phyloP scores from a whole-genome alignment of 768 basidiomycete species.

The Russula dissimulans region DNA sequence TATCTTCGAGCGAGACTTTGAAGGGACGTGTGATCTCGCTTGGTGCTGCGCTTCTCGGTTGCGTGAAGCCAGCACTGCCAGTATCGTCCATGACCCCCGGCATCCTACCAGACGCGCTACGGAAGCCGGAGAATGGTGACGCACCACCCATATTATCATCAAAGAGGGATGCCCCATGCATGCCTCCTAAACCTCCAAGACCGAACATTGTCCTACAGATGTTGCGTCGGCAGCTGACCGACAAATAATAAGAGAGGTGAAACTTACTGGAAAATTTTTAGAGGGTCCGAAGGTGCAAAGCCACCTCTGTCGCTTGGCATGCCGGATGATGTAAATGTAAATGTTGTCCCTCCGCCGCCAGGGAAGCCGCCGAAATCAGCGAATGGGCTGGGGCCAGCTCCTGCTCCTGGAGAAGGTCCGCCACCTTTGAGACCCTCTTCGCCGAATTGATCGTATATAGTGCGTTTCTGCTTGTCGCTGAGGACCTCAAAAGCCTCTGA shows the following conservation, averaged over 20 bases:
- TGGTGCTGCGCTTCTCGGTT: slow-evolving; percentile 23
- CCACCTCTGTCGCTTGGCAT: slow-evolving; percentile 32
- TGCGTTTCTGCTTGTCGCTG: slow-evolving; percentile 75
- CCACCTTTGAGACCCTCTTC: slow-evolving; percentile 88
- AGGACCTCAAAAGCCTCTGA: slow-evolving; percentile 96
- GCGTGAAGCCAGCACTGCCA: slow-evolving; percentile 11
- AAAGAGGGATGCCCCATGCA: slow-evolving; percentile 24
- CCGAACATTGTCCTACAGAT: slow-evolving; percentile 49
- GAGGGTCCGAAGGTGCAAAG: slow-evolving; percentile 73
- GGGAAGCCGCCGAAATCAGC: slow-evolving; percentile 36
- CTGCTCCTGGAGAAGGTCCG: slow-evolving; percentile 44
- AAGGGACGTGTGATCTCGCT: slow-evolving; percentile 73
- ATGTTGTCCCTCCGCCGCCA: slow-evolving; percentile 41
- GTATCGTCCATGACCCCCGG: slow-evolving; percentile 41
- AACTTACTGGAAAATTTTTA: slow-evolving; percentile 82
- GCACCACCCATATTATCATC: slow-evolving; percentile 37
- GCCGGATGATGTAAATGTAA: slow-evolving; percentile 37
- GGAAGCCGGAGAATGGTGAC: slow-evolving; percentile 25
- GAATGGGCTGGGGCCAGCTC: slow-evolving; percentile 31
- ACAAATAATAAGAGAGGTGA: neutral
- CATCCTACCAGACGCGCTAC: slow-evolving; percentile 48
- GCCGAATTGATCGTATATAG: slow-evolving; percentile 87
- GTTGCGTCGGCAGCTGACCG: neutral
- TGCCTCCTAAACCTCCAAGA: slow-evolving; percentile 29
- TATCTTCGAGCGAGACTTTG: slow-evolving; percentile 76